A percentile compares a stretch with the other conserved stretches of the same genome.
phyloP scores from a whole-genome alignment of 139 green algal species.

The Mychonastes homosphaera region DNA sequence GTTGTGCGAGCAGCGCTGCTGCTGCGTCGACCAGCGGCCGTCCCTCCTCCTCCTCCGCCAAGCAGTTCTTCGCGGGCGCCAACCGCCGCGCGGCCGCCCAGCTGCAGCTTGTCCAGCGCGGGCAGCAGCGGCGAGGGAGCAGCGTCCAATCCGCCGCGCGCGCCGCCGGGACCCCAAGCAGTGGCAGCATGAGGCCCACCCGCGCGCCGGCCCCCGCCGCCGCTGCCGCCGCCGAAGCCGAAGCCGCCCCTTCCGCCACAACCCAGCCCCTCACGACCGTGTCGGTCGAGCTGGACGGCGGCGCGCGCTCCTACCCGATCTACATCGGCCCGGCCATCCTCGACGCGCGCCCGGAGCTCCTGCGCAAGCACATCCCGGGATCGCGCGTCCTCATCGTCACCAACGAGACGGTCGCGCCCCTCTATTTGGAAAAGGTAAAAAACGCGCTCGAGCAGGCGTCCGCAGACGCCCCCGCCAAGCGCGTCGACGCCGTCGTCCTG shows the following conservation, averaged over 20 bases:
- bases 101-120: too few species aligned
- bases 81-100: too few species aligned
- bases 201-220: not conserved
- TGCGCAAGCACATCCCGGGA: conserved; percentile 79
- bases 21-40: too few species aligned
- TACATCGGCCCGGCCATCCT: conserved; percentile 86
- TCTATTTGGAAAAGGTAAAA: conserved; percentile 94
- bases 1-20: too few species aligned
- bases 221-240: not conserved
- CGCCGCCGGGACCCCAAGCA: too few species aligned
- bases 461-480: conserved; percentile 32
- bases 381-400: conserved; percentile 89
- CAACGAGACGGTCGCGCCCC: conserved; percentile 82
- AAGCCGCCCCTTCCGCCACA: conserved; percentile 9
- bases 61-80: too few species aligned
- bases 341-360: conserved; percentile 45
- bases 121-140: too few species aligned
- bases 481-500: conserved; percentile 75
- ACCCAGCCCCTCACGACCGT: conserved; percentile 23
- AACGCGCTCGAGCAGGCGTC: conserved; percentile 33
- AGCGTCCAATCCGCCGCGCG: too few species aligned
- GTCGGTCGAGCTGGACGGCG: conserved; percentile 67
- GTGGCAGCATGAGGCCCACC: too few species aligned
- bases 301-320: conserved; percentile 91
- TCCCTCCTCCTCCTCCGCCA: too few species aligned